Evolutionary conservation across 2,329 filamentous ascomycete genomes (phyloP).

Genomic region (Leptographium lundbergii): DNA sequence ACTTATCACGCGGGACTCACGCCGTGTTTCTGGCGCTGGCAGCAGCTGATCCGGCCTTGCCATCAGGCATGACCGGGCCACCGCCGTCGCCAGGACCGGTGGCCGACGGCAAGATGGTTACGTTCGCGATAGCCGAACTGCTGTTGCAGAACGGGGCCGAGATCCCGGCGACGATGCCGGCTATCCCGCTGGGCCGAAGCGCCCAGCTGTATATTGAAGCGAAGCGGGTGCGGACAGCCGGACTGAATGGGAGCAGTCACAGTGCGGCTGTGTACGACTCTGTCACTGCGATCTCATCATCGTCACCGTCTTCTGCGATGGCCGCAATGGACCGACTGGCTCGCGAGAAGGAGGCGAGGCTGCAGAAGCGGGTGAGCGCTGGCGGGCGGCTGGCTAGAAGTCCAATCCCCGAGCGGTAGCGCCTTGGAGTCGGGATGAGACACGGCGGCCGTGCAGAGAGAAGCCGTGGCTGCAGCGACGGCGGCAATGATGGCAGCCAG

Average conservation of each 20-base stretch:
- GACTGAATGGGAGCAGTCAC: not conserved
- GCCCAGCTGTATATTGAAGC: slow-evolving; percentile 79
- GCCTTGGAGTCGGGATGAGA: not conserved
- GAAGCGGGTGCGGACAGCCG: slow-evolving; percentile 39
- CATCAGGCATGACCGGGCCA: slow-evolving; percentile 6
- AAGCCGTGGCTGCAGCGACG: not conserved
- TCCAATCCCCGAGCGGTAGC: slow-evolving; percentile 50
- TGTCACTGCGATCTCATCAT: slow-evolving; percentile 21
- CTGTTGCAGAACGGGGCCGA: slow-evolving; percentile 89
- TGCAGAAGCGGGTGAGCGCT: slow-evolving; percentile 70
- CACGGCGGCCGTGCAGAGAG: not conserved
- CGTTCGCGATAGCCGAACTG: slow-evolving; percentile 84
- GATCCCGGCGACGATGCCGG: slow-evolving; percentile 61
- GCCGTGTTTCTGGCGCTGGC: slow-evolving; percentile 83
- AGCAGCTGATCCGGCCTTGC: slow-evolving; percentile 69
- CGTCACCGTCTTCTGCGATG: slow-evolving; percentile 18
- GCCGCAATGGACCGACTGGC: slow-evolving; percentile 42
- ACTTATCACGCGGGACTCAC: slow-evolving; percentile 79
- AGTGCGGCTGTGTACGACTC: not conserved
- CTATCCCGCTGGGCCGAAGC: slow-evolving; percentile 69
- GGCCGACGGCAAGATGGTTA: slow-evolving; percentile 38
- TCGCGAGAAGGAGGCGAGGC: slow-evolving; percentile 51
- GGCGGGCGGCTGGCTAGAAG: slow-evolving; percentile 59
- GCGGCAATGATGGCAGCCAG: not conserved
- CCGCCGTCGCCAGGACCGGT: slow-evolving; percentile 16